Evolutionary conservation across 2,329 filamentous ascomycete genomes (phyloP), one percentile per base, ranked within the genome.

Genomic region (Diplocarpon rosae): DNA sequence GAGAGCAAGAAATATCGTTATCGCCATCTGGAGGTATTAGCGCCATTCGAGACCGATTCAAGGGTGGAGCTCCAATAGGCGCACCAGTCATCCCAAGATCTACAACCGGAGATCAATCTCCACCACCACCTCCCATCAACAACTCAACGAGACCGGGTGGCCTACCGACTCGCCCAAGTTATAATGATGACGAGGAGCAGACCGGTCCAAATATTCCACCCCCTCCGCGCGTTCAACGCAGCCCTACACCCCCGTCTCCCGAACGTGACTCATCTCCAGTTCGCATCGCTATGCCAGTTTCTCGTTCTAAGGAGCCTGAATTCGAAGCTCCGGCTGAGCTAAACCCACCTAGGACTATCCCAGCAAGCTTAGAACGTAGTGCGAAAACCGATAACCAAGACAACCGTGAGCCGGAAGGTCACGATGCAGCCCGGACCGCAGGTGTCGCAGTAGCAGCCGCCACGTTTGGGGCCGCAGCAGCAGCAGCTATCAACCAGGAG

Each of bases 261-360:
- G 60, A 63, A 42, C 73, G 74, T 45, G 73, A 80, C 38, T 67
- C 70, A 37, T 95, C 86, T 1, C 90, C 90, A 6, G 81, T 93
- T 50, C 84, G 83, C 39, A 75, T 96, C 54, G 88, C 89, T 12
- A 82, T 90, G 64, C 92, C 92, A 3, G 83, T 96, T 44, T 72
- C 78, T 40, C 83, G 84, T 46, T 75, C 72, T 41, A 67, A 46
- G 3, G 70, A 70, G 45, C 67, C 70, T 5, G 69, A 75, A 27
- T 52, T 73, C 14, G 70, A 81, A 55, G 71, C 75, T 15, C 64
- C 68, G 10, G 66, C 70, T 29, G 66, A 69, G 47, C 64, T 66
- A 17, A 59, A 66, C 34, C 68, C 69, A 31, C 71, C 75, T 20
- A 72, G 72, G 14, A 68, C 76, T 2, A 69, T 90, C 54, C 84